Conservation (phyloP, 345 rosid genomes). For the Eucalyptus regnans region DNA sequence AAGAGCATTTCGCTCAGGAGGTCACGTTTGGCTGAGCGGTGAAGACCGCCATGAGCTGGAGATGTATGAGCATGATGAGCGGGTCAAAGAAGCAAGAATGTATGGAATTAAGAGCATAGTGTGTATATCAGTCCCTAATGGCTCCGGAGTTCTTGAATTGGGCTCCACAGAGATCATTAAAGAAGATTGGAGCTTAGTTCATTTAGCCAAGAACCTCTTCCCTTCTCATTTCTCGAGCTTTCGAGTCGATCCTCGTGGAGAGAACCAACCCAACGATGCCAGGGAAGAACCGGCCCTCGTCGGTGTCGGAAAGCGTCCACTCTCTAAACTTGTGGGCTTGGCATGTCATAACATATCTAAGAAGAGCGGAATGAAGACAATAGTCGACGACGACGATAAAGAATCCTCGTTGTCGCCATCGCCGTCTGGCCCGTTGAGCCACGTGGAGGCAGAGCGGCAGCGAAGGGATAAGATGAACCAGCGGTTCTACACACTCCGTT, state of each 20-base stretch:
- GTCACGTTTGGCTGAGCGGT: constrained; percentile 7
- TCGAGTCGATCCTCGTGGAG: neutral
- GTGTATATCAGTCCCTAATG: neutral
- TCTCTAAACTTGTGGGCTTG: neutral
- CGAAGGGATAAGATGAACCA: neutral
- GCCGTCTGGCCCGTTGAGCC: neutral
- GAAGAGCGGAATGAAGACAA: neutral
- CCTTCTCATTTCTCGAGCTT: neutral
- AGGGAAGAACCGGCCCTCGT: neutral
- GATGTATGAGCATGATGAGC: neutral
- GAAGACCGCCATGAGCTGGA: neutral
- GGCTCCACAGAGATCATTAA: constrained; percentile 1
- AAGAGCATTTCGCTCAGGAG: neutral
- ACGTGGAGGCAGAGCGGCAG: neutral
- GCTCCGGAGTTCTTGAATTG: constrained; percentile 4
- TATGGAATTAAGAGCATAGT: constrained; percentile 6
- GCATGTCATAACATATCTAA: neutral
- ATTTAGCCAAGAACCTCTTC: neutral
- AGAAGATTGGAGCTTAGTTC: neutral
- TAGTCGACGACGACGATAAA: neutral
- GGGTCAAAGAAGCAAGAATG: constrained; percentile 10
- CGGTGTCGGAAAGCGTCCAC: neutral
- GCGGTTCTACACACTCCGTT: neutral
- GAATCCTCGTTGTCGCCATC: neutral
- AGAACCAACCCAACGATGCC: neutral